These are phyloP conservation scores for Penicillium sp. DNA, from an alignment of 2,329 filamentous ascomycete species.

Conservation along the genomic window DNA sequence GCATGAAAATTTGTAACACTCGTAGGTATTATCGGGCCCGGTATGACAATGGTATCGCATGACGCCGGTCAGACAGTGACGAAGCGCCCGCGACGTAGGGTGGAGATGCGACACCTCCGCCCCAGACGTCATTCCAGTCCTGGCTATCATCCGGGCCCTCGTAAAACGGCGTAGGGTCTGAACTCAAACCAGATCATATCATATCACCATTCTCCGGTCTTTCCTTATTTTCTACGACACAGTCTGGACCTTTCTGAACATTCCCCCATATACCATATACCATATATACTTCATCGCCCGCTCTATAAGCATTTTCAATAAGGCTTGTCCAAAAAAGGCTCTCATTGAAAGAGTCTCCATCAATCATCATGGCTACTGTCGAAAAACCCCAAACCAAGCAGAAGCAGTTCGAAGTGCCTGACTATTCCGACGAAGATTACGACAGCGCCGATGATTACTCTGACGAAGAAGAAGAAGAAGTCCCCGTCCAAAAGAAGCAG, in stretches of 20 bases:
- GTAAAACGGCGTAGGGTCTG: not conserved
- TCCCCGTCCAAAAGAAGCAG: constrained; percentile 6
- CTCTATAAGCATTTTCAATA: not conserved
- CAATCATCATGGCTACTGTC: constrained; percentile 26
- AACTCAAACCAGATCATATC: constrained; percentile 14
- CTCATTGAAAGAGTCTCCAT: not conserved
- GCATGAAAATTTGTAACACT: not conserved
- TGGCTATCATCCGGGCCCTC: not conserved
- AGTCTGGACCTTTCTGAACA: no score
- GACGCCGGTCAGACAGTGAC: constrained; percentile 8
- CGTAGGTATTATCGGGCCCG: not conserved
- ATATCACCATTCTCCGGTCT: constrained; percentile 6
- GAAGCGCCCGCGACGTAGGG: not conserved
- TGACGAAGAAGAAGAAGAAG: constrained; percentile 20
- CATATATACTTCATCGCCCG: not conserved
- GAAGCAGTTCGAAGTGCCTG: constrained; percentile 24
- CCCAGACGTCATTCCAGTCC: constrained; percentile 24
- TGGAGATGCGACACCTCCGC: constrained; percentile 8
- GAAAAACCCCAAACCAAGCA: constrained; percentile 30
- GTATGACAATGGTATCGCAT: constrained; percentile 10
- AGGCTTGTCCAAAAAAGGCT: not conserved
- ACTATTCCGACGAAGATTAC: constrained; percentile 30
- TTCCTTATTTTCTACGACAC: not conserved
- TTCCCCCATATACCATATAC: no score
- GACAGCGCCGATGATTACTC: constrained; percentile 30